These are phyloP conservation scores for Tolypocladium capitatum DNA, from an alignment of 2,329 filamentous ascomycete species.

Conservation along the genomic window DNA sequence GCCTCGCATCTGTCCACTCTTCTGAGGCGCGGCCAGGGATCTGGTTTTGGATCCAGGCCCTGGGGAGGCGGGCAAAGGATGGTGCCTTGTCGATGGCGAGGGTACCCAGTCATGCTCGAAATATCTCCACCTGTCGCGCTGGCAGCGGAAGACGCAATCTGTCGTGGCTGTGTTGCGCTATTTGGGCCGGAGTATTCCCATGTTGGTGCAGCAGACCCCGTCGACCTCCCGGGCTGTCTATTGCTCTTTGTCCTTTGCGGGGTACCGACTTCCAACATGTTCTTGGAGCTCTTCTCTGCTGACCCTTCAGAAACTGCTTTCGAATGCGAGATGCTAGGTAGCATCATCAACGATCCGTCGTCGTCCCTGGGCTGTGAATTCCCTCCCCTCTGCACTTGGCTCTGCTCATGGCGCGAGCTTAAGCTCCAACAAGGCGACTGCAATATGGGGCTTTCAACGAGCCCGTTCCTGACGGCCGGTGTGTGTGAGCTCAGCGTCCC, in stretches of 20 bases:
- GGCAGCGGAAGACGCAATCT: neutral
- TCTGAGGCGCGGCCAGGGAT: conserved; percentile 6
- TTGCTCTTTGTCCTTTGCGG: neutral
- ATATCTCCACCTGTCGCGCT: neutral
- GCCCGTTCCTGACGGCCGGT: neutral
- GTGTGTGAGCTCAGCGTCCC: too few relatives aligned
- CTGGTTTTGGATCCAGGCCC: neutral
- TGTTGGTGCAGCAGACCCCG: too few relatives aligned
- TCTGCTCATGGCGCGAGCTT: neutral
- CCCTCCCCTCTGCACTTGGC: neutral
- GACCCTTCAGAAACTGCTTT: neutral
- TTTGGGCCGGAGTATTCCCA: neutral
- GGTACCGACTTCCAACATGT: neutral
- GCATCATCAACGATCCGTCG: neutral
- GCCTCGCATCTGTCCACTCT: neutral
- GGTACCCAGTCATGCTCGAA: conserved; percentile 5
- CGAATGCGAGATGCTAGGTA: neutral
- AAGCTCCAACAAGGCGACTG: neutral
- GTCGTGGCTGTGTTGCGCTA: neutral
- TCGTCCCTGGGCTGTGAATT: neutral
- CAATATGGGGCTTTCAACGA: neutral
- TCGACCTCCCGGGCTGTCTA: neutral
- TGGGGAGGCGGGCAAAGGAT: conserved; percentile 3
- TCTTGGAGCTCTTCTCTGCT: neutral
- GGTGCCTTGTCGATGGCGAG: conserved; percentile 5